These are phyloP conservation scores for Ophiocytium majus DNA, from an alignment of 352 stramenopile genomes.

Conservation along the genomic window DNA sequence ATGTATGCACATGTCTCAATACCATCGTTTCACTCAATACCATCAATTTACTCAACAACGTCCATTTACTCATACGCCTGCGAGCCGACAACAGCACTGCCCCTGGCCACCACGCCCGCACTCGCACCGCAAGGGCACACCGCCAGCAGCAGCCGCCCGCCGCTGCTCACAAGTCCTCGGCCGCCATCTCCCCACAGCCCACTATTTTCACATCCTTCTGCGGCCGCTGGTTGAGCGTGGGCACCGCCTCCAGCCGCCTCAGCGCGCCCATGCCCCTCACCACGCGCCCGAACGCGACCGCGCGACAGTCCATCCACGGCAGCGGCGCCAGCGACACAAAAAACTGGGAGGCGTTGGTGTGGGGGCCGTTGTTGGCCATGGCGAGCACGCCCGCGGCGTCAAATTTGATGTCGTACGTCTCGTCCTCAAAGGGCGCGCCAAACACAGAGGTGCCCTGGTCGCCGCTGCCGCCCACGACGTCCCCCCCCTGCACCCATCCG, in stretches of 20 bases:
- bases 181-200: conserved; percentile 34
- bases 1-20: too few relatives aligned
- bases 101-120: too few relatives aligned
- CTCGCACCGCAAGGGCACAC: too few relatives aligned
- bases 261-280: conserved; percentile 37
- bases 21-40: too few relatives aligned
- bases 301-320: conserved; percentile 73
- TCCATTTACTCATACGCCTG: too few relatives aligned
- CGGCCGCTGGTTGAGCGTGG: conserved; percentile 45
- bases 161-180: conserved; percentile 26
- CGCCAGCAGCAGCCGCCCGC: too few relatives aligned
- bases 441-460: conserved; percentile 26
- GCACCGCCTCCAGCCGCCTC: conserved; percentile 27
- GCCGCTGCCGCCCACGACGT: conserved; percentile 49
- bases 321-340: conserved; percentile 94
- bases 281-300: conserved; percentile 42
- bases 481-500: conserved; percentile 57
- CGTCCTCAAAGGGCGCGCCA: conserved; percentile 49
- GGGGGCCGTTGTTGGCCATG: conserved; percentile 84
- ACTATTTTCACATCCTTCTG: conserved; percentile 25
- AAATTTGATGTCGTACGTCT: conserved; percentile 57
- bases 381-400: conserved; percentile 79
- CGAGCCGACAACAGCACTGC: too few relatives aligned
- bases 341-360: conserved; percentile 92
- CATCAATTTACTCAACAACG: too few relatives aligned